phyloP scores from a whole-genome alignment of 352 stramenopile species.

The Phytopythium aichiense region DNA sequence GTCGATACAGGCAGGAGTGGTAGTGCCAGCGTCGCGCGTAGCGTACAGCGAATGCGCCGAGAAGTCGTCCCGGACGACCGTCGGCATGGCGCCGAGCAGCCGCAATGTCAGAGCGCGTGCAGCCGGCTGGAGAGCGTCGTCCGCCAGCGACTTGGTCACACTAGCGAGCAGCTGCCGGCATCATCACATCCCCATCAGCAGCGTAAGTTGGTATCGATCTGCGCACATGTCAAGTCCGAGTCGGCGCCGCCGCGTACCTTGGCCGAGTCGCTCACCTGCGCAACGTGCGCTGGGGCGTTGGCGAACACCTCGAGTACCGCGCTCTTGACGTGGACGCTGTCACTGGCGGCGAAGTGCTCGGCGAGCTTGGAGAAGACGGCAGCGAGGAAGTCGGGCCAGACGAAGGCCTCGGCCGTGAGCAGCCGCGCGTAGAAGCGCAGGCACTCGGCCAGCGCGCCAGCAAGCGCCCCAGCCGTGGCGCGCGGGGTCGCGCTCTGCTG shows the following conservation, averaged over 20 bases:
- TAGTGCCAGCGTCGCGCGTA: too few species aligned
- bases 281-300: slow-evolving; percentile 28
- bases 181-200: background rate
- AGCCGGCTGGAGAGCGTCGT: slow-evolving; percentile 6
- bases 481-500: slow-evolving; percentile 9
- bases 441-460: slow-evolving; percentile 35
- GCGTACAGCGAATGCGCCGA: slow-evolving; percentile 19
- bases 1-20: background rate
- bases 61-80: slow-evolving; percentile 21
- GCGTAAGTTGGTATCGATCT: background rate
- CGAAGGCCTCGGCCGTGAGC: slow-evolving; percentile 50
- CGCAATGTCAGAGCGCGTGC: slow-evolving; percentile 27
- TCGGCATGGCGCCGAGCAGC: slow-evolving; percentile 44
- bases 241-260: too few species aligned
- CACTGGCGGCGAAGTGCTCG: slow-evolving; percentile 46
- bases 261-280: slow-evolving; percentile 39
- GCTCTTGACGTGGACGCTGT: slow-evolving; percentile 26
- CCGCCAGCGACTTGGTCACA: slow-evolving; percentile 13
- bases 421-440: slow-evolving; percentile 50
- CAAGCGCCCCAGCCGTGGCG: slow-evolving; percentile 12
- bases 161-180: slow-evolving; percentile 20
- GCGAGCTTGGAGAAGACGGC: slow-evolving; percentile 47
- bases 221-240: too few species aligned
- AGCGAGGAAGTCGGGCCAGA: slow-evolving; percentile 60
- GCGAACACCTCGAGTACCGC: slow-evolving; percentile 46